Percentiles rank a stretch among this genome's conserved stretches.
Evolutionary conservation across 345 rosid genomes (phyloP).

Genomic region (Leavenworthia alabamica): DNA sequence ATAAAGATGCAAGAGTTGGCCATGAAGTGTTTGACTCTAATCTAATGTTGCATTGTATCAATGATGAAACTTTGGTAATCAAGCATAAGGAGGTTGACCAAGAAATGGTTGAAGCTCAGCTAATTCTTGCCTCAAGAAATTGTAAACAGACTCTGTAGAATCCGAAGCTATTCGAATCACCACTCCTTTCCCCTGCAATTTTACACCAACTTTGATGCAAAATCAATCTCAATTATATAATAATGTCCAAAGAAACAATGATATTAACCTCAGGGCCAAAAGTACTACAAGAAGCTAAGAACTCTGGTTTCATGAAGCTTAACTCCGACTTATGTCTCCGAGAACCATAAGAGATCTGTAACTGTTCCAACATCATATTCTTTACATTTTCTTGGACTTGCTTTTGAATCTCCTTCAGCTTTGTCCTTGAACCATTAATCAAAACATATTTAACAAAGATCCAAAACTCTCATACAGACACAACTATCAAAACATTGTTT

Average conservation of each 20-base stretch:
- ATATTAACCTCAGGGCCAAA: constrained; percentile 71
- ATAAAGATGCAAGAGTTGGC: too few species aligned
- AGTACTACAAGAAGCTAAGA: constrained; percentile 73
- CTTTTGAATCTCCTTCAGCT: constrained; percentile 56
- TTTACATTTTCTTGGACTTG: constrained; percentile 73
- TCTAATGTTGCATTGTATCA: too few species aligned
- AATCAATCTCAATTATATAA: too few species aligned
- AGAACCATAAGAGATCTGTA: constrained; percentile 41
- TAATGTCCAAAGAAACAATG: too few species aligned
- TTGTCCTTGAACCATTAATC: constrained; percentile 41
- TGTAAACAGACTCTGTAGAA: constrained; percentile 77
- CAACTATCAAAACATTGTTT: not conserved
- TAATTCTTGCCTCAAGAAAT: constrained; percentile 57
- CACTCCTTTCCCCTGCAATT: constrained; percentile 56
- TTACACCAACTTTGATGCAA: not conserved
- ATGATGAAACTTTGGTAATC: too few species aligned
- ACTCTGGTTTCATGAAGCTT: constrained; percentile 41
- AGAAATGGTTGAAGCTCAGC: constrained; percentile 53
- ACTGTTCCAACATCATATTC: constrained; percentile 66
- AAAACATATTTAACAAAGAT: constrained; percentile 11
- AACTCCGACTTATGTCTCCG: constrained; percentile 23
- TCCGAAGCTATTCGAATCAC: constrained; percentile 71
- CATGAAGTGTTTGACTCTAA: too few species aligned
- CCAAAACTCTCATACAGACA: not conserved
- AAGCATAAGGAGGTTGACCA: constrained; percentile 63